phyloP scores from a whole-genome alignment of 148 eudicot species.

The Vaccinium corymbosum region DNA sequence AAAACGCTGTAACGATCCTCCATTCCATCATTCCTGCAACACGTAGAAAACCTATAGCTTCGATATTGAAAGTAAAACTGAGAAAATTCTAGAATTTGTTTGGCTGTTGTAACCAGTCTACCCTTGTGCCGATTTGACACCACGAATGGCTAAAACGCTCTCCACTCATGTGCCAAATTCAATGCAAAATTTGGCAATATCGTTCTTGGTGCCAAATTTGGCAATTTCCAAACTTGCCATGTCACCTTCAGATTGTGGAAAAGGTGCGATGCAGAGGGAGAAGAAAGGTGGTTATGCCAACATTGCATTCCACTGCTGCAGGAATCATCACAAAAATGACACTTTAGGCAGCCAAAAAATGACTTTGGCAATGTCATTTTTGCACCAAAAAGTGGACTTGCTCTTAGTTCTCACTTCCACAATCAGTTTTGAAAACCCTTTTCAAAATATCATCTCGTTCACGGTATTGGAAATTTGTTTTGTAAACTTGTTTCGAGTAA shows the following conservation, averaged over 20 bases:
- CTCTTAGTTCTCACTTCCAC: too few relatives aligned
- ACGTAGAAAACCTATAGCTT: conserved; percentile 5
- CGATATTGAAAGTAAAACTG: neutral
- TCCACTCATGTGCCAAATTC: neutral
- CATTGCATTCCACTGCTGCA: neutral
- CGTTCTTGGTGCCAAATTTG: neutral
- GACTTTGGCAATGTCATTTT: conserved; percentile 1
- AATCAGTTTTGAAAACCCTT: neutral
- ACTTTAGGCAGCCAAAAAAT: neutral
- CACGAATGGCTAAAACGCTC: neutral
- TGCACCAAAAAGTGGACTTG: neutral
- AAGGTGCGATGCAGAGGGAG: neutral
- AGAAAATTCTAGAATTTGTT: conserved; percentile 5
- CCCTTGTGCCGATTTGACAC: neutral
- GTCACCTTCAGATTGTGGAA: too few relatives aligned
- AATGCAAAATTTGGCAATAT: neutral
- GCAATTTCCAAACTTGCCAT: too few relatives aligned
- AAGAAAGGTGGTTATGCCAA: conserved; percentile 2
- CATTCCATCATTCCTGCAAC: conserved; percentile 72
- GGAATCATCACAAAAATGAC: neutral
- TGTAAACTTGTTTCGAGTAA: neutral
- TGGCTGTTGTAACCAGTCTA: neutral
- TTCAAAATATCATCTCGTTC: neutral
- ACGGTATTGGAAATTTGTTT: neutral
- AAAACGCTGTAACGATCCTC: conserved; percentile 89